Conservation (phyloP, 371 early-diverging fungal species). For the Rhizopus stolonifer region DNA sequence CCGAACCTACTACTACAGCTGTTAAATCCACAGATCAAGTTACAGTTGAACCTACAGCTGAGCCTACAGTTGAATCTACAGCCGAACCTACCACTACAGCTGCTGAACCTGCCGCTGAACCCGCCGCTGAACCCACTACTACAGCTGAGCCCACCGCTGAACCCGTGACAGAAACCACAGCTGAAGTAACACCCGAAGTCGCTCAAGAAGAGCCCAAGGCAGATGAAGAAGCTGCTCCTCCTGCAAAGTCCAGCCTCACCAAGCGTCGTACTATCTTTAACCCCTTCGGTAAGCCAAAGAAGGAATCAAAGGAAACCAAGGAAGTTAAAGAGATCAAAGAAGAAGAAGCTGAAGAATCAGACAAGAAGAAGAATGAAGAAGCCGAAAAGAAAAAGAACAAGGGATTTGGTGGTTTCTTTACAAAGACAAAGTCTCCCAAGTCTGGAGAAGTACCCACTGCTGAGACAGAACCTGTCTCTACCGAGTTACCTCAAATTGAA, state of each 20-base stretch:
- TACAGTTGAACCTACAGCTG: neutral
- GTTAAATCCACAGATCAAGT: slow-evolving; percentile 9
- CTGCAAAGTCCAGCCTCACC: slow-evolving; percentile 15
- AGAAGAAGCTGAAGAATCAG: slow-evolving; percentile 3
- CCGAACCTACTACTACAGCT: slow-evolving; percentile 8
- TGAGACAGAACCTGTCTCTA: slow-evolving; percentile 9
- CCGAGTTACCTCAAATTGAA: slow-evolving; percentile 26
- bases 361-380: too few relatives aligned
- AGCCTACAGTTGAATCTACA: neutral
- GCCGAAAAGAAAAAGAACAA: slow-evolving; percentile 24
- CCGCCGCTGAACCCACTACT: neutral
- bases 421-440: slow-evolving; percentile 19
- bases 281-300: slow-evolving; percentile 29
- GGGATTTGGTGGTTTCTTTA: slow-evolving; percentile 19
- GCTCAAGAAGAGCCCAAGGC: slow-evolving; percentile 4
- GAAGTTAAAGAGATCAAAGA: too few relatives aligned
- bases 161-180: neutral
- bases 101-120: slow-evolving; percentile 13
- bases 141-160: neutral
- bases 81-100: slow-evolving; percentile 8
- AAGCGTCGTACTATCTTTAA: slow-evolving; percentile 33
- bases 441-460: slow-evolving; percentile 1
- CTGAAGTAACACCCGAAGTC: neutral
- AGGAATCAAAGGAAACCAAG: too few relatives aligned
- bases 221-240: slow-evolving; percentile 1